Evolutionary conservation across 306 rosid genomes (phyloP).

Genomic region (Cyamopsis tetragonoloba): DNA sequence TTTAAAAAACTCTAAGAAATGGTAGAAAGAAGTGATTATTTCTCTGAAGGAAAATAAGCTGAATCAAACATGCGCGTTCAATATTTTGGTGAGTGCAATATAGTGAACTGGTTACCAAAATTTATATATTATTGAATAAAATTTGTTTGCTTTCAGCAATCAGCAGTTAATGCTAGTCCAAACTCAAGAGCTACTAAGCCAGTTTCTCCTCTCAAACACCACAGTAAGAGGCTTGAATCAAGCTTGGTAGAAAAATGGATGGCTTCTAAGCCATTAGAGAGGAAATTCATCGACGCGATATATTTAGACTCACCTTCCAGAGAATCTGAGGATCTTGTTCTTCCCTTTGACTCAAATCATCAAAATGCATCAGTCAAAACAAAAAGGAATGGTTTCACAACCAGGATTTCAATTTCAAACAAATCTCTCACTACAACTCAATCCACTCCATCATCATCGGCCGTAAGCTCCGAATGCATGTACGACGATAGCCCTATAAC

Average conservation of each 20-base stretch:
- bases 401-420: conserved; percentile 51
- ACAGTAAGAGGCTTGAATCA: conserved; percentile 32
- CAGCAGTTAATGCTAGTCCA: conserved; percentile 55
- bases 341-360: conserved; percentile 27
- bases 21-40: no score
- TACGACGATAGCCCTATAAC: conserved; percentile 54
- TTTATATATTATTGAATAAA: not conserved
- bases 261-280: conserved; percentile 76
- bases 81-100: not conserved
- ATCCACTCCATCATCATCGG: conserved; percentile 53
- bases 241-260: conserved; percentile 72
- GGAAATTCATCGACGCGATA: conserved; percentile 44
- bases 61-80: no score
- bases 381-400: conserved; percentile 50
- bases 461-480: conserved; percentile 54
- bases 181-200: conserved; percentile 38
- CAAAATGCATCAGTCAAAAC: conserved; percentile 40
- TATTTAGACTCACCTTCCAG: conserved; percentile 36
- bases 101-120: not conserved
- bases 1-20: no score
- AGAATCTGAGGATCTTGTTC: conserved; percentile 38
- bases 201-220: conserved; percentile 31
- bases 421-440: conserved; percentile 39
- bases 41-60: no score
- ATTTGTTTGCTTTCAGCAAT: conserved; percentile 43